Percentiles rank a stretch among this genome's conserved stretches.
phyloP scores from a whole-genome alignment of 805 yeast genomes.

The Metschnikowia proteae region DNA sequence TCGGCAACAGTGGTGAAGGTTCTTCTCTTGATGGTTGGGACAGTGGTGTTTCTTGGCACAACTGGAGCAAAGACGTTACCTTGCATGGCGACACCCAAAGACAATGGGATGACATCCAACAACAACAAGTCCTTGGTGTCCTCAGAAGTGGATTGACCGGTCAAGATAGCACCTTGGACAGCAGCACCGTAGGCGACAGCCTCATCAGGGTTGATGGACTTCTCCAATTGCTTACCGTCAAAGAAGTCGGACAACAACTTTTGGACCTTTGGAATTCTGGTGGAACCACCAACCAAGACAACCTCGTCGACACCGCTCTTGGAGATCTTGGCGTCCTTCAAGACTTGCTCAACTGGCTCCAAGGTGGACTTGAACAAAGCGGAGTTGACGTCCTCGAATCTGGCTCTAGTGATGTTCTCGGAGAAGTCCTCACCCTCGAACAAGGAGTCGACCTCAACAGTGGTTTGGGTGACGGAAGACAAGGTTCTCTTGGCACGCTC shows the following conservation, averaged over 20 bases:
- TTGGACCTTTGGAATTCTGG: constrained; percentile 98
- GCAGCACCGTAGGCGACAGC: constrained; percentile 99
- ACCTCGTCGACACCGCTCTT: constrained; percentile 89
- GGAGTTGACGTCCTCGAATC: constrained; percentile 93
- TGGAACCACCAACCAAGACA: constrained; percentile 98
- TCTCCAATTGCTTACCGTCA: constrained; percentile 92
- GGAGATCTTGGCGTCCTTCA: constrained; percentile 87
- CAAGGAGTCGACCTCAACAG: constrained; percentile 94
- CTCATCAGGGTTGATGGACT: constrained; percentile 98
- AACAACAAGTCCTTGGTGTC: constrained; percentile 49
- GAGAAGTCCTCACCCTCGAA: constrained; percentile 93
- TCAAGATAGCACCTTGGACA: constrained; percentile 81
- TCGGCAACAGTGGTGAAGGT: constrained; percentile 50
- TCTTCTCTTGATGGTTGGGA: constrained; percentile 49
- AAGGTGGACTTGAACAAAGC: constrained; percentile 91
- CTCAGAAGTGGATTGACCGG: constrained; percentile 47
- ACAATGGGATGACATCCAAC: constrained; percentile 49
- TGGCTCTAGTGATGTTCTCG: constrained; percentile 94
- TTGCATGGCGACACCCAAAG: constrained; percentile 50
- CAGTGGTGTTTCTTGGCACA: constrained; percentile 51
- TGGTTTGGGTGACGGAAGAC: constrained; percentile 91
- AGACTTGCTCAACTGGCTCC: constrained; percentile 93
- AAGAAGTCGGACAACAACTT: constrained; percentile 85
- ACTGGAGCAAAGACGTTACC: constrained; percentile 50
- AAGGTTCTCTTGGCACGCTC: constrained; percentile 97